These are phyloP conservation scores for Paralagenidium karlingii DNA, from an alignment of 352 stramenopile genomes.

Conservation along the genomic window DNA sequence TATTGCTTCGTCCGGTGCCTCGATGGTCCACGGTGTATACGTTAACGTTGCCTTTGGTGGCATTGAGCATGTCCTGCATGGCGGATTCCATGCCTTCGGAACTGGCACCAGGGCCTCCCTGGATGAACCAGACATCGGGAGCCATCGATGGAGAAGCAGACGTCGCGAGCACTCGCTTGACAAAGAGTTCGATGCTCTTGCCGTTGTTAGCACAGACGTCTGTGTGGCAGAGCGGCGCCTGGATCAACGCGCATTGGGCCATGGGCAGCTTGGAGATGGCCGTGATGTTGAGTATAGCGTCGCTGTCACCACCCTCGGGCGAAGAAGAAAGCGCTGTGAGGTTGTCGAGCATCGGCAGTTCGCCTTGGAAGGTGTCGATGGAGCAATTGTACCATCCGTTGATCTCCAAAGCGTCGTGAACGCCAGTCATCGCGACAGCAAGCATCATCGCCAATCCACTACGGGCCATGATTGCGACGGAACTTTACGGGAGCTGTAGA, in stretches of 20 bases:
- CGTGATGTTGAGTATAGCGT: neutral
- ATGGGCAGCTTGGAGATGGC: no score
- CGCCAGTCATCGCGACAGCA: no score
- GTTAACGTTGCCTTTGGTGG: constrained; percentile 17
- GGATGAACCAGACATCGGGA: constrained; percentile 29
- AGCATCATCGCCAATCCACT: no score
- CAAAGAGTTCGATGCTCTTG: constrained; percentile 29
- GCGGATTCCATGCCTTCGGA: constrained; percentile 26
- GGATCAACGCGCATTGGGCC: no score
- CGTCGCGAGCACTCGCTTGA: constrained; percentile 61
- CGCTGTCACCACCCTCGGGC: neutral
- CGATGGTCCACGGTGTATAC: constrained; percentile 48
- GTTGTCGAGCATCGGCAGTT: no score
- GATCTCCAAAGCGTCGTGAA: no score
- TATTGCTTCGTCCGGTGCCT: constrained; percentile 22
- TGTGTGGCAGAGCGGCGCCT: constrained; percentile 37
- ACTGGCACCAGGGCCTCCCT: constrained; percentile 20
- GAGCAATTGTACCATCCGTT: constrained; percentile 20
- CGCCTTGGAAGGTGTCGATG: constrained; percentile 12
- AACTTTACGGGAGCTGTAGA: no score
- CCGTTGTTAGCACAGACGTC: constrained; percentile 20
- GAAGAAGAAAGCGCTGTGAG: no score
- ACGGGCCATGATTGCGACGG: no score
- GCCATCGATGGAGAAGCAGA: no score
- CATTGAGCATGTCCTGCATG: no score